A percentile compares a stretch with the other conserved stretches of the same genome.
phyloP scores from a whole-genome alignment of 352 stramenopile species.

The Elongisporangium prolatum region DNA sequence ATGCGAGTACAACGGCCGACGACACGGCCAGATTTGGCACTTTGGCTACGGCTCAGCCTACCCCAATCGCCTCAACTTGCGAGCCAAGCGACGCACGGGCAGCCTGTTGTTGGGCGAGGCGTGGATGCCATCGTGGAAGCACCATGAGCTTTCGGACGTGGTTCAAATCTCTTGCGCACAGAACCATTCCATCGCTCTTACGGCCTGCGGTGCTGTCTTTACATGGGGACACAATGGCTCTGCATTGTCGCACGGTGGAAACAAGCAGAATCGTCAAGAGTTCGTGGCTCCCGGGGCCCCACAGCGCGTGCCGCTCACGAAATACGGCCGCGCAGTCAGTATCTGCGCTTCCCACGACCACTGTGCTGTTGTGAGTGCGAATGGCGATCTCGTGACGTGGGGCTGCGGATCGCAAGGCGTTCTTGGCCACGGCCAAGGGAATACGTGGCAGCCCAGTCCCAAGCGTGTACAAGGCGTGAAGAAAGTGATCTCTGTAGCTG shows the following conservation, averaged over 20 bases:
- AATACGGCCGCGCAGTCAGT: slow-evolving; percentile 37
- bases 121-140: slow-evolving; percentile 55
- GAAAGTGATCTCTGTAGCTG: slow-evolving; percentile 58
- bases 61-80: slow-evolving; percentile 60
- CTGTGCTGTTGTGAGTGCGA: slow-evolving; percentile 62
- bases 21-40: slow-evolving; percentile 70
- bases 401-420: slow-evolving; percentile 64
- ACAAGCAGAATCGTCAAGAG: slow-evolving; percentile 10
- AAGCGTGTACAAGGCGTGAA: slow-evolving; percentile 73
- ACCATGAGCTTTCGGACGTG: slow-evolving; percentile 41
- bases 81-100: slow-evolving; percentile 24
- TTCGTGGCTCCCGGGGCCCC: slow-evolving; percentile 31
- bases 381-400: slow-evolving; percentile 74
- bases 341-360: slow-evolving; percentile 76
- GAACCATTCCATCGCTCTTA: slow-evolving; percentile 79
- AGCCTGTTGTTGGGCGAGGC: slow-evolving; percentile 42
- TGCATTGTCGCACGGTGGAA: slow-evolving; percentile 43
- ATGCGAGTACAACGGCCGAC: slow-evolving; percentile 47
- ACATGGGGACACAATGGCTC: slow-evolving; percentile 74
- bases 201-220: slow-evolving; percentile 53
- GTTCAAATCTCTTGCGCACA: slow-evolving; percentile 67
- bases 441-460: slow-evolving; percentile 75
- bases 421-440: slow-evolving; percentile 60
- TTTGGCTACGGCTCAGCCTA: slow-evolving; percentile 72
- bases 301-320: slow-evolving; percentile 35